Percentiles rank a stretch among this genome's conserved stretches.
phyloP scores from a whole-genome alignment of 768 basidiomycete species.

The Aureoboletus auriporus region DNA sequence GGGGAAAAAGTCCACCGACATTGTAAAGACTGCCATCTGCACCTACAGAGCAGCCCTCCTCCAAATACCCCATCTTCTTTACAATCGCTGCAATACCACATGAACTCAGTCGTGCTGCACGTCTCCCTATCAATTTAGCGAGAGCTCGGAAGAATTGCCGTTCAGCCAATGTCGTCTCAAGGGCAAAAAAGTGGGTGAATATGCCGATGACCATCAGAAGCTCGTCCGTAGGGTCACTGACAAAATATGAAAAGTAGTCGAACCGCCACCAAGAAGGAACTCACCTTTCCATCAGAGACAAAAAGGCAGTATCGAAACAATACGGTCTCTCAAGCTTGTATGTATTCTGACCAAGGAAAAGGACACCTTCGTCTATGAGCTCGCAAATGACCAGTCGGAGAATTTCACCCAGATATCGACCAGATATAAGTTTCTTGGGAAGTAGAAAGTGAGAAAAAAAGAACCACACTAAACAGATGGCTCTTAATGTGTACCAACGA shows the following conservation, averaged over 20 bases:
- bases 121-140: conserved; percentile 82
- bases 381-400: conserved; percentile 93
- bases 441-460: neutral
- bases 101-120: conserved; percentile 86
- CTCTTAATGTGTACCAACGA: neutral
- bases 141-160: conserved; percentile 96
- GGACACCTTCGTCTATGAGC: conserved; percentile 92
- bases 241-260: conserved; percentile 1
- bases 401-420: conserved; percentile 94
- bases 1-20: conserved; percentile 40
- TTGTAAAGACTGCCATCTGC: conserved; percentile 97
- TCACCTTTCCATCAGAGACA: conserved; percentile 94
- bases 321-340: conserved; percentile 96
- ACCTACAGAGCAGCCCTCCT: conserved; percentile 85
- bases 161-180: conserved; percentile 95
- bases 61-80: conserved; percentile 89
- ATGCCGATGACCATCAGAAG: conserved; percentile 95
- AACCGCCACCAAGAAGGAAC: neutral
- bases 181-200: conserved; percentile 93
- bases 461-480: neutral
- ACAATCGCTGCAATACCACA: conserved; percentile 98
- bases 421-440: conserved; percentile 86
- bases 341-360: conserved; percentile 97
- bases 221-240: conserved; percentile 92
- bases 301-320: conserved; percentile 92